Evolutionary conservation across 1,139 yeast genomes (phyloP).

Genomic region (Hanseniaspora uvarum): DNA sequence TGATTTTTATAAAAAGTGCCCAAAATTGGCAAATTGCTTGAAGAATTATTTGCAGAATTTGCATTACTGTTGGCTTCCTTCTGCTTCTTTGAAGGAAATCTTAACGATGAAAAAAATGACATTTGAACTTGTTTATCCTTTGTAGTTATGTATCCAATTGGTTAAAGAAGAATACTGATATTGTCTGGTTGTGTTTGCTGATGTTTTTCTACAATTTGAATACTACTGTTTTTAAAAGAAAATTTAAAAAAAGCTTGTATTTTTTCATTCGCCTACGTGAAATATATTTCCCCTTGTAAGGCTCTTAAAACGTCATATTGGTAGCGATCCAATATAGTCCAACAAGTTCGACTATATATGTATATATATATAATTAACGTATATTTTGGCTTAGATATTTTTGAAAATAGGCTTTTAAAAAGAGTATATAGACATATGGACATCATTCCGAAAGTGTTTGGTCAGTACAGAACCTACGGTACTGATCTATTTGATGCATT

Average conservation of each 20-base stretch:
- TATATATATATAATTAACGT: no score
- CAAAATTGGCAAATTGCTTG: conserved; percentile 1
- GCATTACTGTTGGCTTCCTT: conserved; percentile 32
- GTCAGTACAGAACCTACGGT: background rate
- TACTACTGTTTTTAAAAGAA: no score
- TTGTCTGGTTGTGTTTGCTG: no score
- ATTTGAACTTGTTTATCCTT: background rate
- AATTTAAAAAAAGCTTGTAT: no score
- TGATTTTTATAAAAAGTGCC: conserved; percentile 15
- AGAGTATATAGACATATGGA: background rate
- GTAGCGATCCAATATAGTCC: no score
- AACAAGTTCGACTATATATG: no score
- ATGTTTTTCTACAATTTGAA: no score
- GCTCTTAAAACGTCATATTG: no score
- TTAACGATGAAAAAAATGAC: conserved; percentile 20
- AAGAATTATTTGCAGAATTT: conserved; percentile 15
- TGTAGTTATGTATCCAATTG: background rate
- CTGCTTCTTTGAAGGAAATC: conserved; percentile 36
- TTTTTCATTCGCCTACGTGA: no score
- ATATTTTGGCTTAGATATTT: no score
- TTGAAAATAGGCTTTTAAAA: no score
- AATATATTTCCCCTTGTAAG: no score
- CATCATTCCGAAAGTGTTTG: background rate
- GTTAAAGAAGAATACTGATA: background rate
- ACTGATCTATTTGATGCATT: background rate